Base-by-base conservation (phyloP, 2,329 filamentous ascomycete genomes). In the Trichoderma brevicompactum region DNA sequence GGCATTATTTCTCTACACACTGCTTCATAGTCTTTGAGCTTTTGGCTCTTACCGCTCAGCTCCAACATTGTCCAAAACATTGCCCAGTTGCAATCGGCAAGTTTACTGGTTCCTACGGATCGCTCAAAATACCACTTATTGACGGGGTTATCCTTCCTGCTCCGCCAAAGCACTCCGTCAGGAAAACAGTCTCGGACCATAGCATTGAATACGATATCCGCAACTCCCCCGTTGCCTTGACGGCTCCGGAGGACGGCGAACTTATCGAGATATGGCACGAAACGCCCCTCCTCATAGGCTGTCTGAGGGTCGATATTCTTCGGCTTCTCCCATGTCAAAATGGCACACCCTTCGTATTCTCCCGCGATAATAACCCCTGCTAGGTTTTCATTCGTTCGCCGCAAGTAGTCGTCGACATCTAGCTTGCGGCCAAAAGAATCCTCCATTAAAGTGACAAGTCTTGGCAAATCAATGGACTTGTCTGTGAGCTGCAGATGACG, bases 51-150 rank as follows among this genome's bases (percentile, higher is more conserved):
- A 53, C 85, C 79, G 49, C 87, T 79, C 64, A 89, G 81, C 53
- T 87, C 85, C 0, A 86, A 83, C 1, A 91, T 95, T 1, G 95
- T 99, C 94, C 95, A 99, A 74, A 99, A 99, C 93, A 98, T 97
- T 3, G 93, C 92, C 95, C 95, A 99, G 70, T 94, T 89, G 52
- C 86, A 91, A n/a, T 86, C 87, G 0, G 85, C 83, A 43, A 99
- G 79, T 79, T 96, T 95, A 84, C 89, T 91, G 2, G 89, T 94
- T 0, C 95, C 95, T 54, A 86, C 81, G 2, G 92, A 92, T 54
- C 95, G 85, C 78, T 99, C 95, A 78, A 98, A 97, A 76, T 99
- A 99, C 95, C 95, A 99, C 75, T 97, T 97, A 75, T 99, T 99
- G 5, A 99, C 95, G 0, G 94, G 94, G 74, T 99, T 98, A 74